These are phyloP conservation scores for Trypanosoma brucei DNA, from an alignment of 208 protist species.

Conservation along the genomic window DNA sequence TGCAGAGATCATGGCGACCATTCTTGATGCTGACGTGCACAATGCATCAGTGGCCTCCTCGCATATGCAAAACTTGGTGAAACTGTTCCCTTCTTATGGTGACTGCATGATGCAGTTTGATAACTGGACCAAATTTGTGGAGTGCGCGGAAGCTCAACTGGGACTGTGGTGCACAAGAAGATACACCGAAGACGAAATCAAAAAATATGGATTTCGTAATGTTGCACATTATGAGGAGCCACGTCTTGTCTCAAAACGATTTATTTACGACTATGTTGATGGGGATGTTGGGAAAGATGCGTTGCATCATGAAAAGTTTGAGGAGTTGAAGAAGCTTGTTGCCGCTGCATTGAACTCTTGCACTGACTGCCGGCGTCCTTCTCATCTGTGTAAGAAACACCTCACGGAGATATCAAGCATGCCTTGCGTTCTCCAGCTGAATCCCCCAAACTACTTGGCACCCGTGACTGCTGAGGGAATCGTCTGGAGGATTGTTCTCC, in stretches of 20 bases:
- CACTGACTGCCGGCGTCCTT: no score
- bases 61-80: conserved; percentile 71
- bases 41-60: conserved; percentile 48
- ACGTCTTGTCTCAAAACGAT: neutral
- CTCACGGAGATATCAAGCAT: no score
- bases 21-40: conserved; percentile 70
- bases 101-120: conserved; percentile 41
- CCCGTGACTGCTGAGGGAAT: no score
- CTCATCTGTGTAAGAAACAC: no score
- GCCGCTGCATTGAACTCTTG: no score
- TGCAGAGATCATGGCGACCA: conserved; percentile 52
- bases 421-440: no score
- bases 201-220: neutral
- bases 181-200: conserved; percentile 26
- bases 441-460: no score
- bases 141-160: conserved; percentile 35
- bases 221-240: neutral
- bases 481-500: no score
- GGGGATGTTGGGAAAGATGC: neutral
- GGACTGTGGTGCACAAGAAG: conserved; percentile 35
- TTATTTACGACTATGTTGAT: neutral
- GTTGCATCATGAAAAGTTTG: neutral
- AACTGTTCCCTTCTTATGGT: conserved; percentile 58
- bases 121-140: conserved; percentile 56
- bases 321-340: neutral